phyloP scores from a whole-genome alignment of 176 grass and related monocot species.

The Oryza glumipatula region DNA sequence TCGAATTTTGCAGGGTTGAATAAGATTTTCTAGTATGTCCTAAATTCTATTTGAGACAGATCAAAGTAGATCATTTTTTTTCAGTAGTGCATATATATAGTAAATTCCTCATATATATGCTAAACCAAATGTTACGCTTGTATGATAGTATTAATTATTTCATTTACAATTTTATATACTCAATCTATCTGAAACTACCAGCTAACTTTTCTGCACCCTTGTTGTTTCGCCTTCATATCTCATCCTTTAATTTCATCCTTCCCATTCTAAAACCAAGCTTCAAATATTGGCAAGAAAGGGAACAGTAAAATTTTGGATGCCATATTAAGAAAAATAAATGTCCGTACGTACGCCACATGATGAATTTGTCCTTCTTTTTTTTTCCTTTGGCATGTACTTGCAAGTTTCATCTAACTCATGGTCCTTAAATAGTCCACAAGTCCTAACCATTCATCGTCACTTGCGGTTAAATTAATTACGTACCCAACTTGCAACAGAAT shows the following conservation, averaged over 20 bases:
- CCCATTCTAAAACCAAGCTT: not conserved
- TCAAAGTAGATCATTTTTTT: not conserved
- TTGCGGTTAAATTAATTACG: not conserved
- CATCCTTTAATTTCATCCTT: not conserved
- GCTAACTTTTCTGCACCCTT: not conserved
- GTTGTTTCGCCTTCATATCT: not conserved
- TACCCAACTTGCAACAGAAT: not conserved
- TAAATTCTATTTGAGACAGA: not conserved
- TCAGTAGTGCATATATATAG: not conserved
- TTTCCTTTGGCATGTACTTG: not conserved
- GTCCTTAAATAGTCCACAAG: not conserved
- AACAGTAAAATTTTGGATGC: not conserved
- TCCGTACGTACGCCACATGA: not conserved
- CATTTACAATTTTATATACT: not conserved
- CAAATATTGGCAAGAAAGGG: not conserved
- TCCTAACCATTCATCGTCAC: not conserved
- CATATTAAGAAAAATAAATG: not conserved
- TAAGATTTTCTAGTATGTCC: not conserved
- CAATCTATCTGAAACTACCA: not conserved
- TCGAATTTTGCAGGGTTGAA: not conserved
- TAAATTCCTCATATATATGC: no score
- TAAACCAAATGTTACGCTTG: not conserved
- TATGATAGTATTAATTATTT: not conserved
- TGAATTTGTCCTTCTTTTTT: not conserved
- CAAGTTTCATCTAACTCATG: not conserved